Conservation (phyloP, 75 land plant species). For the Pinus taeda region DNA sequence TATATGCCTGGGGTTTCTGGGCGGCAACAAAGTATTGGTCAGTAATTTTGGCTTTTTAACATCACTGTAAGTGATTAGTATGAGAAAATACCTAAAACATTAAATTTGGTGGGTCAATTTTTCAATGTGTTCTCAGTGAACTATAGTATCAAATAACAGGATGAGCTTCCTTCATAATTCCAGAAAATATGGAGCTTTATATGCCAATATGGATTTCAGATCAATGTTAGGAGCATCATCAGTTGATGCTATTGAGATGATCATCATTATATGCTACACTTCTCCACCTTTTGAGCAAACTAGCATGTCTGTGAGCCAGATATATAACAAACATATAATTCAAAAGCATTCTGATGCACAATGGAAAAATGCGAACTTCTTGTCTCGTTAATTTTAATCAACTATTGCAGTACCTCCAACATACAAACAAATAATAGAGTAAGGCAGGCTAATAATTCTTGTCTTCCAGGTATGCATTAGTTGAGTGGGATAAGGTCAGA, state of each 20-base stretch:
- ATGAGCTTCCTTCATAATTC: background rate
- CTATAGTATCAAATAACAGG: background rate
- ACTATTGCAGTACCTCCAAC: no score
- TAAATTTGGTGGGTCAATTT: background rate
- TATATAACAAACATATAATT: no score
- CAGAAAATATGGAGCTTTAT: background rate
- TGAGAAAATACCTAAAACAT: background rate
- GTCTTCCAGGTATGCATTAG: no score
- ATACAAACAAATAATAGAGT: no score
- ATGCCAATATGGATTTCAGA: background rate
- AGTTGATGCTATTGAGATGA: background rate
- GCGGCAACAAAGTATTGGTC: constrained; percentile 85
- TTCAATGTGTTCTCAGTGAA: background rate
- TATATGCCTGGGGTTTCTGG: constrained; percentile 76
- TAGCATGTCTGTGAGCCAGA: no score
- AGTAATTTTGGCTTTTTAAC: constrained; percentile 6
- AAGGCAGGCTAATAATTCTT: no score
- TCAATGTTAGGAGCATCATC: background rate
- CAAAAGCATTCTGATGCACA: no score
- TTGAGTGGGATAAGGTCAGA: no score
- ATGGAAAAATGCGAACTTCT: no score
- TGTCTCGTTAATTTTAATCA: no score
- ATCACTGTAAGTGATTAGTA: background rate
- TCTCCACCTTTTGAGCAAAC: no score
- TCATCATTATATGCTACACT: no score